Evolutionary conservation across 805 yeast genomes (phyloP), one percentile per base, ranked within the genome.

Genomic region (Candida cerambycidarum): DNA sequence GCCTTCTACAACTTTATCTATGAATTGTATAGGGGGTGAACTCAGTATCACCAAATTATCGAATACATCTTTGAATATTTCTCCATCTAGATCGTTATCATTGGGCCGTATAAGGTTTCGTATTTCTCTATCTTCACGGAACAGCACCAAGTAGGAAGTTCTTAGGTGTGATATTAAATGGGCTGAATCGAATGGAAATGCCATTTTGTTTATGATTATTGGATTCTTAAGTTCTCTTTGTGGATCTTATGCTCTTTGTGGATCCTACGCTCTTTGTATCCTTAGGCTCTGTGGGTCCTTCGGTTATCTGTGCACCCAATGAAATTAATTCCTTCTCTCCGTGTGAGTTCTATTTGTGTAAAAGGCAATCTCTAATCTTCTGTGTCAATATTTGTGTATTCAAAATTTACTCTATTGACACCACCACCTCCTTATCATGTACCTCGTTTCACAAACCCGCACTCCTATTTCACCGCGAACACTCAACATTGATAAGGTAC

Each of bases 151-250:
- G 42, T 57, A 62, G 2, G 65, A 51, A 14, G 58, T 53, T 29
- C 70, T 49, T 28, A 65, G 45, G 30, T 61, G 62, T 2, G 60
- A 56, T 32, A 69, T 45, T 38, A 68, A 41, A 14, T 58, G 61
- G 14, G 57, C 46, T 6, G 58, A 54, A 25, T 65, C 69, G 17
- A 60, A 54, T 4, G 73, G 69, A 38, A 68, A 61, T 19, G 73
- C 65, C 75, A 69, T 69, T 15, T 4, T 27, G 12, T 23, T 13
- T 11, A 9, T 7, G 19, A 30, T 30, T 15, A 14, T 15, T 30
- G 17, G 11, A 7, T 29, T 7, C 25, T 21, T 21, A 21, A 21
- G 6, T 21, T 21, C 25, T 21, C 25, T 10, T 21, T 21, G n/a
- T n/a, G n/a, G n/a, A n/a, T n/a, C n/a, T n/a, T n/a, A n/a, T n/a